A percentile compares a stretch with the other conserved stretches of the same genome.
These are phyloP conservation scores for Moringa oleifera DNA, from an alignment of 345 rosid species.

Conservation along the genomic window DNA sequence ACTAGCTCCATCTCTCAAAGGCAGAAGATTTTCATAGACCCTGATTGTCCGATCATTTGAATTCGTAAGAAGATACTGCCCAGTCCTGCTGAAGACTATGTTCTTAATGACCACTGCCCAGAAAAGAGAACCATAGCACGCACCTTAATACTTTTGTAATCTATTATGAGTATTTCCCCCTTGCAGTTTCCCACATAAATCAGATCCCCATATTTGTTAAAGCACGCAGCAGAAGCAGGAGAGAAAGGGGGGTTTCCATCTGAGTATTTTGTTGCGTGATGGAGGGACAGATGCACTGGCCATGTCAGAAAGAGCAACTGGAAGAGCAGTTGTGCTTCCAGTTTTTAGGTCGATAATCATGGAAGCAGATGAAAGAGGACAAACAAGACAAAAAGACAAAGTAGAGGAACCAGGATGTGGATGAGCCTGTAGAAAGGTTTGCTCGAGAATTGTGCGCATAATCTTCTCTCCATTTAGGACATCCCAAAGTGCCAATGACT, in stretches of 20 bases:
- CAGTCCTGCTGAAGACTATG: constrained; percentile 81
- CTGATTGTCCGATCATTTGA: constrained; percentile 90
- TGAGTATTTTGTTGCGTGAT: constrained; percentile 59
- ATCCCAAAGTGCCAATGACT: constrained; percentile 93
- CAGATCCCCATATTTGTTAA: constrained; percentile 88
- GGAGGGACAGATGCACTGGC: constrained; percentile 51
- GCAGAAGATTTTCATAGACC: constrained; percentile 89
- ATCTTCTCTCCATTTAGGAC: constrained; percentile 67
- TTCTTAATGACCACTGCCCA: constrained; percentile 79
- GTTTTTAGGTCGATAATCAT: constrained; percentile 73
- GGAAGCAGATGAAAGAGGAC: constrained; percentile 95
- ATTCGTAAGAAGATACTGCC: constrained; percentile 90
- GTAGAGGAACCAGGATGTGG: constrained; percentile 78
- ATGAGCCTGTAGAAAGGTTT: constrained; percentile 79
- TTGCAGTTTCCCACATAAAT: constrained; percentile 90
- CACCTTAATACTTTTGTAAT: constrained; percentile 54
- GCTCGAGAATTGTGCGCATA: constrained; percentile 56
- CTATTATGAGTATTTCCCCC: constrained; percentile 90
- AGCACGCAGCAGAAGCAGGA: constrained; percentile 93
- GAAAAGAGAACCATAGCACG: constrained; percentile 64
- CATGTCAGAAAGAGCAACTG: constrained; percentile 51
- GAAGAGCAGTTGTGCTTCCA: constrained; percentile 65
- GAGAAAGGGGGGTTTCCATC: constrained; percentile 65
- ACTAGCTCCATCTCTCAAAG: constrained; percentile 52
- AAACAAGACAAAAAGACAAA: constrained; percentile 74